Conservation (phyloP, 495 filamentous ascomycete genomes). For the Xylaria castorea region DNA sequence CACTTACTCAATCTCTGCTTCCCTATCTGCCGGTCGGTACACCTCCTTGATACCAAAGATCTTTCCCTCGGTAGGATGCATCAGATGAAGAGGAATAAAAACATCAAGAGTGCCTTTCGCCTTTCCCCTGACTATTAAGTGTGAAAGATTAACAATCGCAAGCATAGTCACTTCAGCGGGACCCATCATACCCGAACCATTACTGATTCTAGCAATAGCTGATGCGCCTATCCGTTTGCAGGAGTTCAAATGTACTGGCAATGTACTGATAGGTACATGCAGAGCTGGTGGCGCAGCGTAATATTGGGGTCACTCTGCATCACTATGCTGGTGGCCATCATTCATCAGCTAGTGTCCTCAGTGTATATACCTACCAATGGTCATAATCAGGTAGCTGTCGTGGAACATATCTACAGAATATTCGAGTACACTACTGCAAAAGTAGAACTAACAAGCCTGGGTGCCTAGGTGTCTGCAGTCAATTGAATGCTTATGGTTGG, state of each 20-base stretch:
- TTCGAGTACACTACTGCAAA: not conserved
- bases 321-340: not conserved
- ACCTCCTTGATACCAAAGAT: conserved; percentile 8
- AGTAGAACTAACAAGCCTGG: not conserved
- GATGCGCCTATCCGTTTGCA: not conserved
- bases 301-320: not conserved
- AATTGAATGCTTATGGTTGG: not conserved
- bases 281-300: conserved; percentile 2
- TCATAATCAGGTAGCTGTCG: not conserved
- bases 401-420: not conserved
- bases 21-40: conserved; percentile 1
- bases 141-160: not conserved
- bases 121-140: not conserved
- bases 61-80: not conserved
- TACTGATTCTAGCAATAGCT: not conserved
- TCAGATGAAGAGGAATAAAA: not conserved
- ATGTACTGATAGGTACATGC: not conserved
- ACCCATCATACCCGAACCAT: not conserved
- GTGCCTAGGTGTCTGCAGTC: not conserved
- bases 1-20: conserved; percentile 13
- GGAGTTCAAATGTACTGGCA: not conserved
- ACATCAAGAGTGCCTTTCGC: not conserved
- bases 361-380: not conserved
- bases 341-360: not conserved
- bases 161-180: not conserved